These are phyloP conservation scores for Morella rubra DNA, from an alignment of 306 rosid genomes.

Conservation along the genomic window DNA sequence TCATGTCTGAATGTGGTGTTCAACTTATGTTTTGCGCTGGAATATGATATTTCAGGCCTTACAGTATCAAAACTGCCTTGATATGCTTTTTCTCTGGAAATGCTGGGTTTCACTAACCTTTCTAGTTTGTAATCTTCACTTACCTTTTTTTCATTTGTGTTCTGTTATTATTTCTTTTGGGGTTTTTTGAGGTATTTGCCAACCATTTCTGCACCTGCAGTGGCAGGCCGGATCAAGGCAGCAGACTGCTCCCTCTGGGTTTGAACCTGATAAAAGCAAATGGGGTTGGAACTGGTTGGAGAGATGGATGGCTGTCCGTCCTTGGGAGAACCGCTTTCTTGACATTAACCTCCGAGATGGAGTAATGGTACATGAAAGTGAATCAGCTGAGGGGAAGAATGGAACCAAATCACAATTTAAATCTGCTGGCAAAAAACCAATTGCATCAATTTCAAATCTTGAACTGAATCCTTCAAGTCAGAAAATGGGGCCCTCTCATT, in stretches of 20 bases:
- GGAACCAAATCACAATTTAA: slow-evolving; percentile 42
- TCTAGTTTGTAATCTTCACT: too few species aligned
- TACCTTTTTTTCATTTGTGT: too few species aligned
- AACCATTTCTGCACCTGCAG: slow-evolving; percentile 40
- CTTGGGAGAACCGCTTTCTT: slow-evolving; percentile 93
- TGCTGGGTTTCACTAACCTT: not conserved
- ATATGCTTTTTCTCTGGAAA: not conserved
- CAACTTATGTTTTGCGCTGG: slow-evolving; percentile 6
- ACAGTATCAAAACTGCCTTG: not conserved
- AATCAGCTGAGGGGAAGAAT: slow-evolving; percentile 45
- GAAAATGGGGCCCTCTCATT: slow-evolving; percentile 49
- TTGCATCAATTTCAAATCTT: slow-evolving; percentile 28
- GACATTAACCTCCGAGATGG: slow-evolving; percentile 79
- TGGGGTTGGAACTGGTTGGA: slow-evolving; percentile 99
- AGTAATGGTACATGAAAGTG: slow-evolving; percentile 56
- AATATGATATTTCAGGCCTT: not conserved
- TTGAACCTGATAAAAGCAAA: slow-evolving; percentile 91
- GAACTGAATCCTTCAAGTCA: slow-evolving; percentile 51
- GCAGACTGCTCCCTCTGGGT: slow-evolving; percentile 62
- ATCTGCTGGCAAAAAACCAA: slow-evolving; percentile 53
- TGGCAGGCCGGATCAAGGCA: slow-evolving; percentile 99
- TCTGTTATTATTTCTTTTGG: not conserved
- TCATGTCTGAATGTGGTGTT: not conserved
- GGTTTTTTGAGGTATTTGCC: not conserved
- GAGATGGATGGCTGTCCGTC: slow-evolving; percentile 99